Base-by-base conservation (phyloP, 345 rosid species). In the Pelargonium nanum region DNA sequence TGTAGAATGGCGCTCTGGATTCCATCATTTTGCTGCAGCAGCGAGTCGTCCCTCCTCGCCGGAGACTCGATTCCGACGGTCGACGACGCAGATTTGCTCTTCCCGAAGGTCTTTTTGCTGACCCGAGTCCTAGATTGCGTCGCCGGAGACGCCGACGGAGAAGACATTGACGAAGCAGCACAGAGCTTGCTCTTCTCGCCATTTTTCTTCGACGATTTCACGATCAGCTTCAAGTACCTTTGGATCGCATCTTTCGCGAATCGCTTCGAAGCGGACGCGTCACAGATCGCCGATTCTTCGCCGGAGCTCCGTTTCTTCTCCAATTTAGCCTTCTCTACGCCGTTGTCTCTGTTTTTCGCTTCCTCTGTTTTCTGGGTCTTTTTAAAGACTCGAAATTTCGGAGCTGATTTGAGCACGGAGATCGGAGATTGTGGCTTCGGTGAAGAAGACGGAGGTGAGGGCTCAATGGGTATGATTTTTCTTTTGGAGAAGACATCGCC, bases 1-100 rank as follows among this genome's bases (percentile, higher is more conserved):
- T 94, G 99, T 21, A 86, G 82, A 62, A 94, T 94, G 45, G 99
- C 97, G 57, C 97, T 75, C 60, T 94, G 91, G 66, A 94, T 94
- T 69, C 95, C 95, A 71, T 94, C 99, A 58, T 94, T 78, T 59
- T 90, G 97, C 53, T 83, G 84, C 57, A 83, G 53, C 64, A 94
- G 70, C 48, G 97, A 88, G 68, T 94, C 96, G 4, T 94, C 97
- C 69, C 90, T 85, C 73, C 74, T 85, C 48, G 60, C 83, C 65
- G 94, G 89, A 48, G 89, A 80, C 65, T 75, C 24, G 20, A 24
- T 66, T 28, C 81, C 71, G 53, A 68, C 60, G 1, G 81, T 44
- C 24, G 94, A 69, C 13, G 94, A 83, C 8, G 86, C 83, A 26
- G 89, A 84, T 30, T 84, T 68, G 64, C 97, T 89, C 74, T 94